Evolutionary conservation across 169 alveolate genomes (phyloP), one percentile per base, ranked within the genome.

Genomic region (Plasmodium cynomolgi): DNA sequence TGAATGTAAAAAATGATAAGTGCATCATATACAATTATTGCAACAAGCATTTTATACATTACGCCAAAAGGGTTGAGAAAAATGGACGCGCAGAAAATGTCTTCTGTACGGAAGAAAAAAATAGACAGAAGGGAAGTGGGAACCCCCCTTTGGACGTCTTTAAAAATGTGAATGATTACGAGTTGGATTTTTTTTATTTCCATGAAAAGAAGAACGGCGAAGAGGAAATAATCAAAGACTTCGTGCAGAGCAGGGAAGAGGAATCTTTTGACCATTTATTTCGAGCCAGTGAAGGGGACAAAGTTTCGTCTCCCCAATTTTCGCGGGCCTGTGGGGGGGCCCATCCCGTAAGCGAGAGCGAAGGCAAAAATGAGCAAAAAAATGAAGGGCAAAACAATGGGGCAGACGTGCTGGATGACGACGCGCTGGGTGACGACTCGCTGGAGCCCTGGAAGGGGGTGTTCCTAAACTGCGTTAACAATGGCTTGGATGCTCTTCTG

Each of bases 91-190:
- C 29, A 1, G 58, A 88, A 72, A 68, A 50, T 41, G 33, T 31
- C 34, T 4, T 6, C 2, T n/a, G 23, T 34, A 71, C 41, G 8
- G 31, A 85, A 75, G 68, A 85, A 13, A 50, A 50, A 50, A 23
- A 50, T 74, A 41, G 72, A 47, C 56, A 74, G 5, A 74, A 31
- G 44, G 75, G 75, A 72, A 13, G n/a, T 26, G 62, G 80, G 77
- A 39, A 39, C 72, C 23, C 20, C 23, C 68, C 20, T 39, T 88
- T 88, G 81, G 74, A 88, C 50, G 50, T 88, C 81, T 88, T 88
- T 88, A 77, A 88, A 80, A 88, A 88, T 79, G 94, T 88, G 23
- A 88, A 20, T 20, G 94, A 79, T 37, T 88, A 88, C 74, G 91
- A 79, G 31, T 62, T 88, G 56, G 94, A 88, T 39, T 88, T 88